These are phyloP conservation scores for Erodium chrysanthum DNA, from an alignment of 441 rosid genomes.

Conservation along the genomic window DNA sequence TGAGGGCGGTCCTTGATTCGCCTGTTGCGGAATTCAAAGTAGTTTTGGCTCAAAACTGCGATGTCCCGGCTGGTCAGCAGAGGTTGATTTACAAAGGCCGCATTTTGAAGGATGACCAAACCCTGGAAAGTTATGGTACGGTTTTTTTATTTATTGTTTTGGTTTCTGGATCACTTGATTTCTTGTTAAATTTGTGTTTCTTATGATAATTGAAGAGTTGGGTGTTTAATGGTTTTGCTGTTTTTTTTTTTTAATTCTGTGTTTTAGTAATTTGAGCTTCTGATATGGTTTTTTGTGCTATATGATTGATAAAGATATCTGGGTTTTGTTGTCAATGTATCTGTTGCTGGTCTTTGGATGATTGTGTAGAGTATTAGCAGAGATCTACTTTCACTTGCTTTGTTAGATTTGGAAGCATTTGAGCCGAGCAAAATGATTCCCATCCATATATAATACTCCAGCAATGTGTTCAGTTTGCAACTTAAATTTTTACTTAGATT, in stretches of 20 bases:
- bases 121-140: constrained; percentile 5
- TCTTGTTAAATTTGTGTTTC: background rate
- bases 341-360: background rate
- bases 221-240: no score
- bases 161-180: no score
- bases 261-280: background rate
- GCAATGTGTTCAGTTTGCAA: background rate
- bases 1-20: constrained; percentile 38
- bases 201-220: background rate
- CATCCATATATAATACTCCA: background rate
- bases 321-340: background rate
- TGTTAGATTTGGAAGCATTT: no score
- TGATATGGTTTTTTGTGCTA: background rate
- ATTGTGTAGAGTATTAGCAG: background rate
- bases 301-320: background rate
- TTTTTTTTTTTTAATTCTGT: background rate
- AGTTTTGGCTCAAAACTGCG: constrained; percentile 15
- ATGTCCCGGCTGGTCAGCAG: constrained; percentile 4
- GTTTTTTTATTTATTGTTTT: no score
- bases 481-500: background rate
- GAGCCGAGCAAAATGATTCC: background rate
- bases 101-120: constrained; percentile 3
- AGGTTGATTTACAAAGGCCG: constrained; percentile 6
- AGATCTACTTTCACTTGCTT: no score
- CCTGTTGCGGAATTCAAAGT: constrained; percentile 49